Base-by-base conservation (phyloP, 2,329 filamentous ascomycete genomes). In the Apiospora aurea region DNA sequence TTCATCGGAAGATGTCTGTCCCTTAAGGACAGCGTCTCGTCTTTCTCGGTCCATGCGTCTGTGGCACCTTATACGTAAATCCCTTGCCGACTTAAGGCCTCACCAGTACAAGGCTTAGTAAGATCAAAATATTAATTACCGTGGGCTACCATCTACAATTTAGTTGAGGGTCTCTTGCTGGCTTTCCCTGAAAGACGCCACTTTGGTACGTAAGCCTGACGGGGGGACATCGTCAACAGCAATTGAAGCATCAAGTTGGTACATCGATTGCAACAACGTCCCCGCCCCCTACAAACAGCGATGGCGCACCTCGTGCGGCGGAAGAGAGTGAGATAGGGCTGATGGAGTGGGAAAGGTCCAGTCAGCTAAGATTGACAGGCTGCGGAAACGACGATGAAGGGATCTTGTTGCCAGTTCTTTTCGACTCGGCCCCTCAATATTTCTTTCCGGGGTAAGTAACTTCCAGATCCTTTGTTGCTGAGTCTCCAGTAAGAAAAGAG, bases 331-430 rank as follows among this genome's bases (percentile, higher is more conserved):
- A 53, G 8, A 21, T 69, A 46, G 26, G 13, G 14, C 21, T 53
- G 8, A 24, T 53, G 34, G 68, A 69, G 26, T 69, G 46, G 68
- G 68, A 69, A 14, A 69, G 26, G 5, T 69, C 6, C 53, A 53
- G 41, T 38, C 38, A 21, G 18, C 46, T 47, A 8, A 21, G 6
- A n/a, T 1, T 38, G 16, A 4, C 21, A 41, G 18, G 5, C 1
- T 8, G 13, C 10, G 10, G 16, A 10, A 14, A 64, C 4, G 34
- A n/a, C 11, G 11, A 34, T 5, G 49, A 14, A 38, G 7, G 0
- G 4, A 10, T 2, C 46, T n/a, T 49, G 46, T n/a, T 6, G 16
- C 14, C 26, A 21, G 29, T 11, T 16, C 8, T 38, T 7, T 8
- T 38, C 11, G 26, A 21, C 18, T 7, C 7, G 21, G 14, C 5